Conservation (phyloP, 768 basidiomycete genomes). For the Megacollybia marginata region DNA sequence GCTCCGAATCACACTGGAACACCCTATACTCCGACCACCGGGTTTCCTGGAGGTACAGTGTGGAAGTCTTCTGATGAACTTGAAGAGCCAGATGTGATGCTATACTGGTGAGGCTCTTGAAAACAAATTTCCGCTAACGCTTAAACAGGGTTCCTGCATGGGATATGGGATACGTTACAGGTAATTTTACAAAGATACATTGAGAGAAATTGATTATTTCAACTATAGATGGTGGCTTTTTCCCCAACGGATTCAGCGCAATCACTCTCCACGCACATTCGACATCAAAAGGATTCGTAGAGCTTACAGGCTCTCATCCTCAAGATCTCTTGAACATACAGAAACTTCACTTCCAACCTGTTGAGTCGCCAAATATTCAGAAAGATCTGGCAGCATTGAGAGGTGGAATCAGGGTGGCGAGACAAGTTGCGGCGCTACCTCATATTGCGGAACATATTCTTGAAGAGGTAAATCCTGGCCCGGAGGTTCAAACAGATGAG, state of each 20-base stretch:
- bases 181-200: slow-evolving; percentile 15
- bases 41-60: slow-evolving; percentile 13
- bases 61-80: slow-evolving; percentile 15
- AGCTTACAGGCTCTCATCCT: slow-evolving; percentile 21
- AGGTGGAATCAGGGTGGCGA: slow-evolving; percentile 17
- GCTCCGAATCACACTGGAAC: slow-evolving; percentile 13
- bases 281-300: slow-evolving; percentile 22
- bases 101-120: slow-evolving; percentile 12
- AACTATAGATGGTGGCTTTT: too few species aligned
- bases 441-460: slow-evolving; percentile 7
- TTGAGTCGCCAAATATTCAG: slow-evolving; percentile 12
- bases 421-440: slow-evolving; percentile 11
- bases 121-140: slow-evolving; percentile 4
- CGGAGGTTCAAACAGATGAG: slow-evolving; percentile 8
- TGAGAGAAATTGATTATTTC: slow-evolving; percentile 17
- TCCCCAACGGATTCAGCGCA: neutral
- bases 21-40: slow-evolving; percentile 18
- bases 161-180: too few species aligned
- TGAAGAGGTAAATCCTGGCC: slow-evolving; percentile 15
- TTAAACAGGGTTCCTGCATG: too few species aligned
- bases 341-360: slow-evolving; percentile 21
- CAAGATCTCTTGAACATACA: slow-evolving; percentile 22
- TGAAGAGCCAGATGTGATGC: slow-evolving; percentile 17
- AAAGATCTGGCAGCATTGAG: slow-evolving; percentile 18
- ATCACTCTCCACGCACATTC: slow-evolving; percentile 19